These are phyloP conservation scores for Sindora glabra DNA, from an alignment of 306 rosid genomes.

Conservation along the genomic window DNA sequence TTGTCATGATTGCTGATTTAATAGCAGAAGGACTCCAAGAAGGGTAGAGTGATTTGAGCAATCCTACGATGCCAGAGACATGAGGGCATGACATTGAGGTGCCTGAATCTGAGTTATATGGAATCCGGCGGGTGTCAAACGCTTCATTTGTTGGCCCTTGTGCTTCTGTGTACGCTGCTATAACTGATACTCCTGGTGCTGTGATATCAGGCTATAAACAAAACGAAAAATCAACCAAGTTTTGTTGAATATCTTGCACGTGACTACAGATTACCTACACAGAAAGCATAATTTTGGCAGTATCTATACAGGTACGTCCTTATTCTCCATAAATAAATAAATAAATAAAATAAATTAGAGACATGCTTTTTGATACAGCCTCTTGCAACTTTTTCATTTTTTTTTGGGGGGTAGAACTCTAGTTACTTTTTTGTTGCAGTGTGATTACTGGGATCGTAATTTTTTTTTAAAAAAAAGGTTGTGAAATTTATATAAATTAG, in stretches of 20 bases:
- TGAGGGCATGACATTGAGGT: conserved; percentile 99
- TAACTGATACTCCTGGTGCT: conserved; percentile 86
- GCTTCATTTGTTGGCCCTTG: conserved; percentile 69
- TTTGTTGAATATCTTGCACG: background rate
- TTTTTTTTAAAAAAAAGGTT: too few species aligned
- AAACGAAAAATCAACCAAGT: conserved; percentile 8
- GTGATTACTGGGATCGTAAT: too few species aligned
- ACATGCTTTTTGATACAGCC: too few species aligned
- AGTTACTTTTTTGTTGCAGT: too few species aligned
- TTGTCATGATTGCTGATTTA: conserved; percentile 95
- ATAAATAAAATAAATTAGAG: too few species aligned
- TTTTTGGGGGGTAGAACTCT: too few species aligned
- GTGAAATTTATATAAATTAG: too few species aligned
- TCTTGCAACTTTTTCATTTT: too few species aligned
- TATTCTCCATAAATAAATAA: too few species aligned
- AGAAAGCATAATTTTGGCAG: too few species aligned
- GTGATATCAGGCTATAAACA: conserved; percentile 80
- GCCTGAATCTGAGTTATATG: conserved; percentile 65
- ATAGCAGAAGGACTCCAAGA: conserved; percentile 89
- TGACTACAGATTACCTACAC: background rate
- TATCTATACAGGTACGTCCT: background rate
- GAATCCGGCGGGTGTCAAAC: conserved; percentile 54
- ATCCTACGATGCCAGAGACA: conserved; percentile 68
- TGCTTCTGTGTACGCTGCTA: conserved; percentile 77
- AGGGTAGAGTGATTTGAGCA: conserved; percentile 62